Evolutionary conservation across 306 rosid genomes (phyloP), one percentile per base, ranked within the genome.

Genomic region (Citrullus colocynthis): DNA sequence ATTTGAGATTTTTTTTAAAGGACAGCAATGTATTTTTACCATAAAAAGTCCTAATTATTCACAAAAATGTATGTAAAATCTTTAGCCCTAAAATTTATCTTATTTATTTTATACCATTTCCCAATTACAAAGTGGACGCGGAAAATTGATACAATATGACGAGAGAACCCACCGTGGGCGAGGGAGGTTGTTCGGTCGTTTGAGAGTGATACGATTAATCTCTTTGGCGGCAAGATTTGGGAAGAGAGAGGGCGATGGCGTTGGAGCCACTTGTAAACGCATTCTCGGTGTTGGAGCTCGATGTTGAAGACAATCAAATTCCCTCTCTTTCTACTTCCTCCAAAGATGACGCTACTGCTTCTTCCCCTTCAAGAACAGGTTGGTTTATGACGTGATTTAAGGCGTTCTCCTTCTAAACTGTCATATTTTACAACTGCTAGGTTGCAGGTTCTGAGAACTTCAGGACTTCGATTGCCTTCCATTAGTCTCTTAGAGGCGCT

Each of bases 211-310:
- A 57, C 28, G 24, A 56, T 17, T n/a, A 56, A 24, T 56, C 13
- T 18, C 62, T 17, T 55, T 28, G 69, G 69, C 41, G 42, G 69
- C 69, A 39, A 65, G 57, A 44, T 2, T 12, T 21, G 5, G 57
- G 57, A 34, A 41, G 52, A 66, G 39, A 60, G 74, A n/a, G 18
- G 2, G 57, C 57, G 81, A 48, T 48, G 54, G 54, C 54, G 54
- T 89, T 92, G 98, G 88, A 81, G 16, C 32, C n/a, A 52, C 77
- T 91, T 28, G 32, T 76, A 12, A 91, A 93, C 72, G 84, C 88
- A 3, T 91, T 93, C 85, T 87, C 96, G 28, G 86, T 86, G 41
- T 81, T 91, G 57, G 90, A 85, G 63, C 85, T 93, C 11, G 98
- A 91, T 28, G 93, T 71, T 17, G 93, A 89, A 37, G 94, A 93